Evolutionary conservation across 257 asterid genomes (phyloP), one percentile per base, ranked within the genome.

Genomic region (Salvia hispanica): DNA sequence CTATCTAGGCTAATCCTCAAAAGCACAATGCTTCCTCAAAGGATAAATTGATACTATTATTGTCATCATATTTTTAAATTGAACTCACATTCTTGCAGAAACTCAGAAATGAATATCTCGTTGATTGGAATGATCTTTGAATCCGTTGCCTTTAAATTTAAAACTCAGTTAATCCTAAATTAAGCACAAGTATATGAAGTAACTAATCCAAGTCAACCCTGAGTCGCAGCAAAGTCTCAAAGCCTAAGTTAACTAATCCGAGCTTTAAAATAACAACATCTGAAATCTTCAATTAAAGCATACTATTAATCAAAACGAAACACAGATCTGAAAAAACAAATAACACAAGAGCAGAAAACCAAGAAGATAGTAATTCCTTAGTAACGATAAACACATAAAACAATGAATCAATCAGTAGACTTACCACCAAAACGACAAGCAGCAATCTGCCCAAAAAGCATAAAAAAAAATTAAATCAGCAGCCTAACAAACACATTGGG

Each of bases 381-480:
- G 48, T 33, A 67, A 40, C 53, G 25, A 25, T 44, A 14, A 57
- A 62, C 34, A 5, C 9, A 18, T 10, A 74, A 64, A 58, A 3
- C 66, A 34, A 34, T 34, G 39, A 34, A 34, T 56, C 57, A 16
- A 15, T 45, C 5, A 44, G 52, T 58, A 47, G 5, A 74, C 97
- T 79, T 73, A 94, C 99, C 99, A 91, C 96, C 96, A 94, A 28
- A 94, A 65, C 47, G 97, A 62, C 71, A 91, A 72, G 81, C 97
- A 94, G 76, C 97, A 94, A 87, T 91, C 99, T 94, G 96, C 90
- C 79, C 34, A 43, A 53, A 56, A 54, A 25, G 16, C 64, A 45
- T 45, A 6, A 59, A 61, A 43, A 40, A 65, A 43, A 44, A 60
- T 60, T 4, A 60, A 62, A 74, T 46, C 39, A 79, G 72, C 15